phyloP scores from a whole-genome alignment of 495 filamentous ascomycete species.

The Aspergillus wentii region DNA sequence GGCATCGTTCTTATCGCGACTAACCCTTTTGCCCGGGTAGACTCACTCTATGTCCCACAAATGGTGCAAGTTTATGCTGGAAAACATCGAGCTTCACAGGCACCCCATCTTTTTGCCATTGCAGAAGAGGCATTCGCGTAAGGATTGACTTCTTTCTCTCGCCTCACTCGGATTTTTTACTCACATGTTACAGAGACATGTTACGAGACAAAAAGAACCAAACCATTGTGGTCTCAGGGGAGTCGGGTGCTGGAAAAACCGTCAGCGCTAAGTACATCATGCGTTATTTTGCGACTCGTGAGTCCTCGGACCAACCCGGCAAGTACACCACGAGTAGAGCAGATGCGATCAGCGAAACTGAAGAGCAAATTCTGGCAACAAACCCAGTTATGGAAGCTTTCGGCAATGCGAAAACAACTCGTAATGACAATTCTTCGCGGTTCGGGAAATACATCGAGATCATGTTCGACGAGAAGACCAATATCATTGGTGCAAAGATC shows the following conservation, averaged over 20 bases:
- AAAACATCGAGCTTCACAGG: slow-evolving; percentile 92
- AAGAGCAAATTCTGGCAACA: slow-evolving; percentile 95
- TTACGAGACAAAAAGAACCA: slow-evolving; percentile 92
- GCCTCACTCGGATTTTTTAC: slow-evolving; percentile 1
- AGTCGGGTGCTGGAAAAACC: slow-evolving; percentile 97
- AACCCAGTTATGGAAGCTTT: slow-evolving; percentile 99
- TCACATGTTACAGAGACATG: slow-evolving; percentile 90
- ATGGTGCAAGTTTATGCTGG: slow-evolving; percentile 99
- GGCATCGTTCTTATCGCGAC: slow-evolving; percentile 98
- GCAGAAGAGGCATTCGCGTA: slow-evolving; percentile 98
- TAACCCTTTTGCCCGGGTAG: slow-evolving; percentile 96
- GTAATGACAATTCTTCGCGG: slow-evolving; percentile 97
- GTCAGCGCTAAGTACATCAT: slow-evolving; percentile 99
- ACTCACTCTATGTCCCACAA: slow-evolving; percentile 96
- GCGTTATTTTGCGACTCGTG: slow-evolving; percentile 97
- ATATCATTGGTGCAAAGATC: slow-evolving; percentile 97
- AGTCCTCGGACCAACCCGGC: slow-evolving; percentile 84
- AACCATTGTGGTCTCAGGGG: slow-evolving; percentile 96
- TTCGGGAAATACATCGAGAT: slow-evolving; percentile 99
- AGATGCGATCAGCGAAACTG: slow-evolving; percentile 94
- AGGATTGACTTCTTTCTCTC: slow-evolving; percentile 23
- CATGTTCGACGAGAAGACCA: slow-evolving; percentile 92
- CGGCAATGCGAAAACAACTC: slow-evolving; percentile 97
- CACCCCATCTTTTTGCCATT: slow-evolving; percentile 97
- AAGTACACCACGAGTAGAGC: slow-evolving; percentile 70